Conservation (phyloP, 805 yeast genomes). For the Cyberlindnera bimundalis region DNA sequence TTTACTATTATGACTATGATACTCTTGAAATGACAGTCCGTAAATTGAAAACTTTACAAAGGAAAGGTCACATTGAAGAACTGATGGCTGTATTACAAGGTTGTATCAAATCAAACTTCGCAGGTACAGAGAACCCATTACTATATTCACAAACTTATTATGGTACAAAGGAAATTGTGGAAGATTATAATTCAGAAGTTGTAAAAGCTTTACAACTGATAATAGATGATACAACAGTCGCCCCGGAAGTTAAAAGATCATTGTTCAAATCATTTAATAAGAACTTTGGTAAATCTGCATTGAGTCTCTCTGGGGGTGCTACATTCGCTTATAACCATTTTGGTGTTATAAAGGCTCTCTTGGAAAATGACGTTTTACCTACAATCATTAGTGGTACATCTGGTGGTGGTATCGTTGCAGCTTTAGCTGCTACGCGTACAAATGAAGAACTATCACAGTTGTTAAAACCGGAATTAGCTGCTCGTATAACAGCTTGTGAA, state of each 20-base stretch:
- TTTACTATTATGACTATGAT: constrained; percentile 65
- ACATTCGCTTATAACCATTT: constrained; percentile 74
- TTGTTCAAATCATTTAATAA: constrained; percentile 57
- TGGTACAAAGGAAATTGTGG: constrained; percentile 65
- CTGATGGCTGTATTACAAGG: constrained; percentile 56
- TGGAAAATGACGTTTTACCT: constrained; percentile 66
- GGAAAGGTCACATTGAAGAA: constrained; percentile 38
- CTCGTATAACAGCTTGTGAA: constrained; percentile 65
- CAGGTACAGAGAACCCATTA: constrained; percentile 71
- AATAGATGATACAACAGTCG: constrained; percentile 35
- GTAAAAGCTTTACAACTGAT: constrained; percentile 44
- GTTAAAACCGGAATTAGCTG: constrained; percentile 55
- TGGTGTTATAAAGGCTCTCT: constrained; percentile 68
- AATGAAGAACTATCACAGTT: constrained; percentile 58
- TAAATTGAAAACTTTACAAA: constrained; percentile 31
- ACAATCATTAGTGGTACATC: constrained; percentile 72
- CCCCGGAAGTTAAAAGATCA: constrained; percentile 40
- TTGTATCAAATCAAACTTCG: constrained; percentile 69
- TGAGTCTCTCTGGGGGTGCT: constrained; percentile 78
- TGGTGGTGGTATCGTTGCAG: constrained; percentile 79
- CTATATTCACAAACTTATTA: constrained; percentile 71
- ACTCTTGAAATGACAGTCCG: constrained; percentile 48
- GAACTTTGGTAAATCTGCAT: constrained; percentile 69
- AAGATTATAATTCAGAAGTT: constrained; percentile 51
- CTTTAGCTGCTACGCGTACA: constrained; percentile 65